These are phyloP conservation scores for Dinochytrium kinnereticum DNA, from an alignment of 371 early-diverging fungal genomes.

Conservation along the genomic window DNA sequence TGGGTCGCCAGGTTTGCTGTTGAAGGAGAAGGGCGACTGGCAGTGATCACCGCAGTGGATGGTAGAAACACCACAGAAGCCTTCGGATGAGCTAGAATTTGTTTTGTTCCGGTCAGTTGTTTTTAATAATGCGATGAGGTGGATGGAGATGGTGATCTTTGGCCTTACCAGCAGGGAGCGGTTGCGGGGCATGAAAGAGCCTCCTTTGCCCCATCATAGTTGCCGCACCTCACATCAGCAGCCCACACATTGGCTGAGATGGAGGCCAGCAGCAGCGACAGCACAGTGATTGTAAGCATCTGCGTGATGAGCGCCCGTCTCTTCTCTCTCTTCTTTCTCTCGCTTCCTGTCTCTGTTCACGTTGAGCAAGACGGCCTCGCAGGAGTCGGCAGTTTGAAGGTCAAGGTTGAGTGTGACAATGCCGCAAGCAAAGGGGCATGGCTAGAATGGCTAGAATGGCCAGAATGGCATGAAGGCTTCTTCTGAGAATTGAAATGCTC, in stretches of 20 bases:
- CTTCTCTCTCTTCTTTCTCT: no score
- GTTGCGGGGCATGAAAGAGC: neutral
- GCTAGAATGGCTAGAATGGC: no score
- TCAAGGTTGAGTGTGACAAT: no score
- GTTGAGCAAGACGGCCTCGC: no score
- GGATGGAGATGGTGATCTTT: neutral
- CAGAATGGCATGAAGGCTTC: no score
- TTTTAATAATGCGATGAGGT: neutral
- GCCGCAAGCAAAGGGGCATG: no score
- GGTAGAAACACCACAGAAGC: slow-evolving; percentile 25
- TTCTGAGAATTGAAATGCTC: no score
- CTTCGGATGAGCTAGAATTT: neutral
- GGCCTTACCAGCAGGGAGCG: slow-evolving; percentile 31
- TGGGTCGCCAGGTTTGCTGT: slow-evolving; percentile 3
- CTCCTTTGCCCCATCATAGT: neutral
- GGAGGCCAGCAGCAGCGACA: neutral
- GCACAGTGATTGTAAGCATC: no score
- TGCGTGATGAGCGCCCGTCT: no score
- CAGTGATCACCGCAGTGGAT: slow-evolving; percentile 32
- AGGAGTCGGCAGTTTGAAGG: no score
- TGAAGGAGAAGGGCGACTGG: slow-evolving; percentile 25
- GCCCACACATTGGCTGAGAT: neutral
- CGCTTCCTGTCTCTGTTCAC: no score
- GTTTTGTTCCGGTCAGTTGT: neutral
- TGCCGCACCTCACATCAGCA: slow-evolving; percentile 9